Evolutionary conservation across 805 yeast genomes (phyloP), one percentile per base, ranked within the genome.

Genomic region (Candida maesae): DNA sequence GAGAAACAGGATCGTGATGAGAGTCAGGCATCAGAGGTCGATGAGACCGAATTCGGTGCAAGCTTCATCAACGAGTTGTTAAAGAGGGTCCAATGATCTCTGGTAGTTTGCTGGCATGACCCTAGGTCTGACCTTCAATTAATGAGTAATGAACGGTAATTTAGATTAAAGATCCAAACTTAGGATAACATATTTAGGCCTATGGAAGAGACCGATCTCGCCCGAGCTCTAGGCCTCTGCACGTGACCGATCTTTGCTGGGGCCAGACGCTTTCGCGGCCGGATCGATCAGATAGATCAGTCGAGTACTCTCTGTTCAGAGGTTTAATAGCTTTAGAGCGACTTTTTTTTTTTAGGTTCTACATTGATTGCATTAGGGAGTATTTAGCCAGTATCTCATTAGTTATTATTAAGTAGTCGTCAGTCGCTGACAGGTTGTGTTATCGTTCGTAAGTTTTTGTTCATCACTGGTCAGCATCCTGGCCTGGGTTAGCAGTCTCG

Each of bases 401-500:
- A 33, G 37, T 33, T 15, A 41, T 32, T 36, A 36, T 28, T 33
- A 29, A 29, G 20, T 10, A 12, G n/a, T 26, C 12, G 17, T 32
- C n/a, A n/a, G n/a, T n/a, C n/a, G n/a, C n/a, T n/a, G n/a, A n/a
- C n/a, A n/a, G n/a, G 7, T 21, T 9, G 6, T 26, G 29, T 11
- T 13, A 26, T 26, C 12, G 15, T 26, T 26, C 29, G 15, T 26
- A 9, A 26, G 29, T 6, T 11, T n/a, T 11, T 18, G 33, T 10
- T 38, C 35, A 38, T 47, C 44, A 56, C 26, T 56, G 53, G 41
- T 74, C 80, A 51, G 76, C 73, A 59, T 79, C 85, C 68, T 79
- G 84, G 44, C 82, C 83, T 45, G 84, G 84, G 69, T 79, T 79
- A 55, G 76, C 70, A 40, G 82, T 74, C 67, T 78, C 81, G 66